Percentiles rank a stretch among this genome's conserved stretches.
Evolutionary conservation across 176 grass and related monocot genomes (phyloP).

Genomic region (Echinochloa phyllopogon): DNA sequence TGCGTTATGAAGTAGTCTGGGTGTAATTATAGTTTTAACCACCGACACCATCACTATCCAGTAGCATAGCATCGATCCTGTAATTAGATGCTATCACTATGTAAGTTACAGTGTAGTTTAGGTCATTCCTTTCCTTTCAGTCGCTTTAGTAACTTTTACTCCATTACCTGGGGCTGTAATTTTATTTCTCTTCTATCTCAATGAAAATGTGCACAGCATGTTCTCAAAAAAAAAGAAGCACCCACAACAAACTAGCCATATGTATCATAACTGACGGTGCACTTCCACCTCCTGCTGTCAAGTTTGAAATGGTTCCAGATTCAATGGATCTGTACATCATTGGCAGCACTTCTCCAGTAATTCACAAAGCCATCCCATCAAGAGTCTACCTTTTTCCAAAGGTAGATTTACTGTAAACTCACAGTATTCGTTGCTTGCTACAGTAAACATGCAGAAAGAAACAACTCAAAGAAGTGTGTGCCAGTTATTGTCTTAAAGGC

Average conservation of each 20-base stretch:
- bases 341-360: background rate
- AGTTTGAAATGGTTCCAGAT: background rate
- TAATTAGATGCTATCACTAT: background rate
- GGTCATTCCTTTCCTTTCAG: background rate
- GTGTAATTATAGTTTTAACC: constrained; percentile 3
- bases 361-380: background rate
- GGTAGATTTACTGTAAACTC: background rate
- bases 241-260: constrained; percentile 4
- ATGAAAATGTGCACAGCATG: no score
- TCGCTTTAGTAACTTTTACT: background rate
- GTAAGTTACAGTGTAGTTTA: background rate
- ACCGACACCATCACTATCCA: background rate
- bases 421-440: background rate
- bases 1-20: background rate
- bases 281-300: background rate
- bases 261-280: background rate
- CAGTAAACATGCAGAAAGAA: constrained; percentile 15
- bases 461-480: constrained; percentile 10
- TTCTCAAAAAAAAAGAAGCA: background rate
- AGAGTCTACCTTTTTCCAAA: background rate
- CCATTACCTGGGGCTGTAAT: no score
- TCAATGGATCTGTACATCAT: constrained; percentile 6
- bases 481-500: background rate
- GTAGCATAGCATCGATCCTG: constrained; percentile 12
- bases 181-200: no score